Base-by-base conservation (phyloP, 805 yeast species). In the Komagataella populi region DNA sequence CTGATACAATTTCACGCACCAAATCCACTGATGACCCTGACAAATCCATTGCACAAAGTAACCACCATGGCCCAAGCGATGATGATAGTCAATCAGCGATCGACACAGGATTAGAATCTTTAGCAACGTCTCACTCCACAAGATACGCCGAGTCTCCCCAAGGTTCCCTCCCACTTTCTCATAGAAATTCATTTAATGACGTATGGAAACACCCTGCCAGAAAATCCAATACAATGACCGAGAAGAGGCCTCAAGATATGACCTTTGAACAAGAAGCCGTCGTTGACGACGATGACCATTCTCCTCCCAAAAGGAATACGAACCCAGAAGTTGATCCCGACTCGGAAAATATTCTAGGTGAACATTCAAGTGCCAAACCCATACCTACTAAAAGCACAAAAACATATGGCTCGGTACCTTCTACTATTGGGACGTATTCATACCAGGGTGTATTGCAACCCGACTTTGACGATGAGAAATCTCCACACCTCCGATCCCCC, bases 381-480 rank as follows among this genome's bases (percentile, higher is more conserved):
- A 46, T 36, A 4, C 17, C 48, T 8, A 12, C n/a, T 8, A 46
- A 36, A n/a, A 23, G 18, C 36, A 8, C 39, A 5, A 20, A 46
- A n/a, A 17, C 17, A 3, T 46, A 24, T 20, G 48, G 30, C 18
- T 44, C 50, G 3, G 46, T 48, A 20, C 50, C 50, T 17, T 46
- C 48, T 46, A 46, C 48, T 23, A 30, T 20, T 24, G 30, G 36
- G 48, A 46, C 18, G 39, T 44, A 36, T 39, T 18, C 50, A 44
- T 30, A 18, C 46, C 44, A 16, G 3, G 70, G 68, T 2, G 55
- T 63, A 7, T 56, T 63, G 8, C 61, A 48, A 18, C 56, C 63
- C 1, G 70, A 67, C 52, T 62, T 63, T 48, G 71, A 68, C 53
- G 65, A 68, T 51, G 71, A 68, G 55, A 30, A 30, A 14, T 30